Percentiles rank a stretch among this genome's conserved stretches.
phyloP scores from a whole-genome alignment of 2,329 filamentous ascomycete genomes.

The Sphaerulina populicola region DNA sequence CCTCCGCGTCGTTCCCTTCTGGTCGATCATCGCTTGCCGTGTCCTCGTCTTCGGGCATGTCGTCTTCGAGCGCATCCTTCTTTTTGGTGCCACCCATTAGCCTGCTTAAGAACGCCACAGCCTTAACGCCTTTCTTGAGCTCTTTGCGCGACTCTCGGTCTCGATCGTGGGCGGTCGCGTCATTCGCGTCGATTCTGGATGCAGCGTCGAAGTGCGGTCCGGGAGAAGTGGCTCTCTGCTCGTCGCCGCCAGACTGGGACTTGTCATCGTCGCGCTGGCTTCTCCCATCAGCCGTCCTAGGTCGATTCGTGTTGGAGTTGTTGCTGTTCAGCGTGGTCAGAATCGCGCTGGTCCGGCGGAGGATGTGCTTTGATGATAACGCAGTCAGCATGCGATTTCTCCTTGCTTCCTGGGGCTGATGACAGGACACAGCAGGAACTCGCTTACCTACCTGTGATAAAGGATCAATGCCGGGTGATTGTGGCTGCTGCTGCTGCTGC shows the following conservation, averaged over 20 bases:
- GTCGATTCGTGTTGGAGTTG: conserved; percentile 32
- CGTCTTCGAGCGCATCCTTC: conserved; percentile 44
- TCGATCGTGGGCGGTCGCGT: conserved; percentile 11
- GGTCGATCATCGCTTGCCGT: conserved; percentile 64
- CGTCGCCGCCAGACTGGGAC: conserved; percentile 10
- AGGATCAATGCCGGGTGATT: conserved; percentile 53
- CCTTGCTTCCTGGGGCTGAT: background rate
- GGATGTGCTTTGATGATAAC: conserved; percentile 41
- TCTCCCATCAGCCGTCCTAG: conserved; percentile 27
- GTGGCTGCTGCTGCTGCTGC: conserved; percentile 17
- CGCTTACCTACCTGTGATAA: conserved; percentile 54
- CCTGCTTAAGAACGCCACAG: conserved; percentile 80
- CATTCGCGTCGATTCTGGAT: conserved; percentile 21
- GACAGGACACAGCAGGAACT: conserved; percentile 3
- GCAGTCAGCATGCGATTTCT: conserved; percentile 16
- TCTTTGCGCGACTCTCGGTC: conserved; percentile 17
- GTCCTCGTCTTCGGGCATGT: conserved; percentile 35
- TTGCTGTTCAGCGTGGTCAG: conserved; percentile 29
- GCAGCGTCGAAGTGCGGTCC: conserved; percentile 13
- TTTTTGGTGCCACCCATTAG: conserved; percentile 70
- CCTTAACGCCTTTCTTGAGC: conserved; percentile 71
- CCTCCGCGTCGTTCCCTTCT: conserved; percentile 73
- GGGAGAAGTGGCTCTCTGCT: conserved; percentile 13
- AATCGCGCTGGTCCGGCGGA: conserved; percentile 59
- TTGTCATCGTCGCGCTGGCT: conserved; percentile 18